These are phyloP conservation scores for Arabis hirsuta DNA, from an alignment of 345 rosid genomes.

Conservation along the genomic window DNA sequence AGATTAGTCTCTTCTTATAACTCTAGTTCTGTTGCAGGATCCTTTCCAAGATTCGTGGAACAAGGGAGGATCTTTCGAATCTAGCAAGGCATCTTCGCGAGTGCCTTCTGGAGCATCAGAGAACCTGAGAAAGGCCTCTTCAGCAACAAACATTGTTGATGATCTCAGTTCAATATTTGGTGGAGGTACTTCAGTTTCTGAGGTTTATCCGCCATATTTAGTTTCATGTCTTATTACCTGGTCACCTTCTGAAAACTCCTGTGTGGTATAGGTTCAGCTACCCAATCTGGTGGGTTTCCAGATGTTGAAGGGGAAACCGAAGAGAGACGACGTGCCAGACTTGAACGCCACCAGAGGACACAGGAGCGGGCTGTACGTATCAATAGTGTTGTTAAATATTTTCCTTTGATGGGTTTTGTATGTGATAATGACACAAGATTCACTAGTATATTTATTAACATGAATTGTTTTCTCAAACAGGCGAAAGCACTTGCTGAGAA, in stretches of 20 bases:
- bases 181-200: constrained; percentile 61
- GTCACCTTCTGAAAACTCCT: constrained; percentile 33
- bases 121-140: constrained; percentile 79
- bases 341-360: constrained; percentile 96
- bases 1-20: constrained; percentile 25
- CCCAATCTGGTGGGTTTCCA: constrained; percentile 74
- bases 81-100: constrained; percentile 62
- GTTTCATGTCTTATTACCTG: constrained; percentile 9
- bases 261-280: constrained; percentile 55
- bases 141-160: constrained; percentile 72
- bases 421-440: constrained; percentile 12
- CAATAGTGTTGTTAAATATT: constrained; percentile 21
- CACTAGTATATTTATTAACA: neutral
- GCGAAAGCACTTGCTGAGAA: constrained; percentile 96
- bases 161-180: constrained; percentile 87
- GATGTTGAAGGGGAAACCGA: constrained; percentile 93
- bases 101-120: constrained; percentile 62
- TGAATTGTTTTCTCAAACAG: constrained; percentile 50
- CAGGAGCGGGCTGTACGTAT: constrained; percentile 94
- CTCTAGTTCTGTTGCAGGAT: constrained; percentile 56
- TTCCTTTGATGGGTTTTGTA: constrained; percentile 26
- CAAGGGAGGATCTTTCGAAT: constrained; percentile 71
- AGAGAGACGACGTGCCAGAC: constrained; percentile 88
- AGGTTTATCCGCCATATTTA: constrained; percentile 7
- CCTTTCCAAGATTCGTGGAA: constrained; percentile 69